Evolutionary conservation across 257 asterid genomes (phyloP), one percentile per base, ranked within the genome.

Genomic region (Solanum piurae): DNA sequence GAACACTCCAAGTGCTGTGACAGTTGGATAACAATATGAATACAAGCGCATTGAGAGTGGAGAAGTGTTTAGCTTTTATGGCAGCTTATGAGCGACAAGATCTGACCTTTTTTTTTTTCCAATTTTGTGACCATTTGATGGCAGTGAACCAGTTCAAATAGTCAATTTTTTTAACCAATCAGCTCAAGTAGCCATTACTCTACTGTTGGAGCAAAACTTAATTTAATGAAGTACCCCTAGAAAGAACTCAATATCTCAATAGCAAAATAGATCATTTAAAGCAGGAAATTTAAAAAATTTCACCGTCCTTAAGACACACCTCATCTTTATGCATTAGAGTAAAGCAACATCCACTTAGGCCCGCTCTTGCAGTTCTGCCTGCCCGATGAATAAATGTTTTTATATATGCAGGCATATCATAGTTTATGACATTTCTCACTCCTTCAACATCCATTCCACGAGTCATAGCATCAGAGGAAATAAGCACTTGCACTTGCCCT

Each of bases 381-480:
- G 97, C 99, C 33, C 98, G 95, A 92, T 96, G 98, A 89, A 95
- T 91, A 86, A 93, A 96, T 69, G 96, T 95, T 92, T 96, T 96
- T 75, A 93, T 92, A 88, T 88, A 94, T 55, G 89, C 74, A 60
- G 98, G 98, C 98, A 95, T 93, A 87, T 96, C 98, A 74, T 96
- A 96, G 87, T 95, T 96, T 49, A 96, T 93, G 85, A 96, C 96
- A 90, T 94, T 96, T 87, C 88, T 92, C 49, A 95, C 97, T 88
- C 95, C 99, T 92, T 95, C 98, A 87, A 96, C 96, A 88, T 96
- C 99, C 99, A 95, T 96, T 84, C 98, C 99, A 86, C 98, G 98
- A 79, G 98, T 92, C 96, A 95, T 94, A 73, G 96, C 96, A 91
- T 96, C 98, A 76, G 99, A 95, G 25, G 98, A 94, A 85, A 96